phyloP scores from a whole-genome alignment of 2,329 filamentous ascomycete species.

The Aspergillus fijiensis region DNA sequence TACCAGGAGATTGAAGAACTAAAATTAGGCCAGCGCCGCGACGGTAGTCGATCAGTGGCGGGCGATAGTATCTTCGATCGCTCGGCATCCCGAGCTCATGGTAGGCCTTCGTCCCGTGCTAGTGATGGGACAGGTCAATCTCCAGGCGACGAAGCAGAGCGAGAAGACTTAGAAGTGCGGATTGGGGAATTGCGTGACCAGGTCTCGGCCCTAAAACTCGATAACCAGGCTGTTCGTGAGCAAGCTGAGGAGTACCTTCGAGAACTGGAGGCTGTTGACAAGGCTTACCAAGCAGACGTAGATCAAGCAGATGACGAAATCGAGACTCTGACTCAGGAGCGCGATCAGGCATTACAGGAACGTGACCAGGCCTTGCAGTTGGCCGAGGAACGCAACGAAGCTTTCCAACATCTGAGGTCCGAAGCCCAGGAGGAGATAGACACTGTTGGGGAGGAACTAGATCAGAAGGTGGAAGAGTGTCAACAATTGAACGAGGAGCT shows the following conservation, averaged over 20 bases:
- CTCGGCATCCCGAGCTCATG: constrained; percentile 82
- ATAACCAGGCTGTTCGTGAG: constrained; percentile 83
- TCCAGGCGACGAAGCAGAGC: constrained; percentile 68
- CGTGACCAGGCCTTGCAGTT: constrained; percentile 81
- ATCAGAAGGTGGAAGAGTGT: constrained; percentile 69
- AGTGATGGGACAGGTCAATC: constrained; percentile 69
- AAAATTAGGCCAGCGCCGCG: constrained; percentile 80
- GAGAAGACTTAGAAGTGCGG: constrained; percentile 81
- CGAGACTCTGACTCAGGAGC: constrained; percentile 74
- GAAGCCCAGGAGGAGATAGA: constrained; percentile 62
- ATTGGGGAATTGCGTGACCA: constrained; percentile 82
- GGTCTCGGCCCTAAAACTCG: constrained; percentile 79
- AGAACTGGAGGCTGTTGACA: constrained; percentile 73
- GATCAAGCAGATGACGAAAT: constrained; percentile 78
- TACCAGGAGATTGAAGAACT: constrained; percentile 97
- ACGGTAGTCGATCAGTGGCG: constrained; percentile 57
- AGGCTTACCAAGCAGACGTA: constrained; percentile 75
- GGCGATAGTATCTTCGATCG: constrained; percentile 91
- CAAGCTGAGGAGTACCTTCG: constrained; percentile 77
- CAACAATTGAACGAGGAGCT: constrained; percentile 70
- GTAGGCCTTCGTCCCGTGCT: constrained; percentile 70
- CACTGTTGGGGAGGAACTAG: constrained; percentile 62
- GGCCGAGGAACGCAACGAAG: constrained; percentile 62
- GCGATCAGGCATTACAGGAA: constrained; percentile 83
- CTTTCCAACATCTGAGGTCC: constrained; percentile 52